Base-by-base conservation (phyloP, 768 basidiomycete genomes). In the Tylopilus plumbeoviolaceoides region DNA sequence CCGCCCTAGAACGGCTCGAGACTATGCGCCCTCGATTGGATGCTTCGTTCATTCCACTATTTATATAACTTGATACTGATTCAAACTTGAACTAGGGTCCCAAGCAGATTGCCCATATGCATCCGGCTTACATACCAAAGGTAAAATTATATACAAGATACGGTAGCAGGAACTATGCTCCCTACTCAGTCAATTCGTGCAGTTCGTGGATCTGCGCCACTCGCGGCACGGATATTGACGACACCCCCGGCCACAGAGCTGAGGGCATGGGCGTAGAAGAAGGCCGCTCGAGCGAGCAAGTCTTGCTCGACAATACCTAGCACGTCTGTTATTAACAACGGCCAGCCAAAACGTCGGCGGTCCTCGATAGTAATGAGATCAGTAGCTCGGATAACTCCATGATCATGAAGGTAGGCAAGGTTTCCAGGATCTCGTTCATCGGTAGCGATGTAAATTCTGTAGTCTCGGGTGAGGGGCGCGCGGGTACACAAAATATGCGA, bases 311-410 rank as follows among this genome's bases (percentile, higher is more conserved):
- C 68, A 18, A 78, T 55, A 8, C 70, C 74, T 15, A 73, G 65
- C 10, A 78, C 68, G 49, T 77, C 77, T 51, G 73, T 73, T 53
- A 77, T 43, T 50, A 78, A 51, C 44, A 77, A 40, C 9, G 70
- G 66, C 77, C 77, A 78, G 5, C 75, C 76, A 44, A 74, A 72
- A 10, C 53, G 64, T 42, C 72, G 66, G 11, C 72, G 69, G 51
- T 78, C 76, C 44, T 75, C 72, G 5, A 70, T 58, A 1, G 75
- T 75, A 50, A 78, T 61, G 33, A 78, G 64, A 53, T 78, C 77
- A 15, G 61, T 17, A 43, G 77, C 64, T 28, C 75, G 62, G 31
- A 78, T 47, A 1, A 68, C 76, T 7, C 74, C 72, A 10, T 70
- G 60, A 20, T 64, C 63, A 23, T 59, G 54, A 36, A 78, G 64